These are phyloP conservation scores for Aspergillus sergii DNA, from an alignment of 2,329 filamentous ascomycete genomes.

Conservation along the genomic window DNA sequence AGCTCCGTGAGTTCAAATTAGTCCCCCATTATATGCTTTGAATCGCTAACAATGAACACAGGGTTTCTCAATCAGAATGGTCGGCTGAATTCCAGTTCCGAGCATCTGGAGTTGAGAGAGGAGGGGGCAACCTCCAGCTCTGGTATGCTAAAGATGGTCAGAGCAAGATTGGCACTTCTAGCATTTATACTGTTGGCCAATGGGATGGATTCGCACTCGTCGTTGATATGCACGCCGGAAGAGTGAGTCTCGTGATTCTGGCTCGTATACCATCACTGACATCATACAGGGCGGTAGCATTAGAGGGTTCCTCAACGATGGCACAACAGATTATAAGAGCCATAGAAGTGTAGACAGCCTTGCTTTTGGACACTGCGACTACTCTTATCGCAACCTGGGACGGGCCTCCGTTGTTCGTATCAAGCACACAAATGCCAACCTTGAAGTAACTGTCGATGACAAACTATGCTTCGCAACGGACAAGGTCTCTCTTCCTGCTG, in stretches of 20 bases:
- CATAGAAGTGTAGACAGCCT: conserved; percentile 79
- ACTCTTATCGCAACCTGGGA: conserved; percentile 88
- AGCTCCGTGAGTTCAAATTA: conserved; percentile 42
- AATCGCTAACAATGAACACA: conserved; percentile 29
- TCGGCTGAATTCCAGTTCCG: conserved; percentile 83
- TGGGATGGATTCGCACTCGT: conserved; percentile 92
- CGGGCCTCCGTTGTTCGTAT: conserved; percentile 79
- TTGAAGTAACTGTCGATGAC: conserved; percentile 81
- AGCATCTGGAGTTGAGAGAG: conserved; percentile 80
- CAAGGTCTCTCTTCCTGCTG: conserved; percentile 72
- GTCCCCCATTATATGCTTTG: neutral
- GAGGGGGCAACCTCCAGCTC: conserved; percentile 86
- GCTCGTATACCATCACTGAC: conserved; percentile 7
- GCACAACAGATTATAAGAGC: conserved; percentile 73
- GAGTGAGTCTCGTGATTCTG: conserved; percentile 39
- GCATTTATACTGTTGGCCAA: conserved; percentile 78
- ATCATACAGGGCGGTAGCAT: conserved; percentile 68
- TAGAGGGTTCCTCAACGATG: conserved; percentile 92
- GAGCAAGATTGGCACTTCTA: conserved; percentile 67
- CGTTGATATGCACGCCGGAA: conserved; percentile 78
- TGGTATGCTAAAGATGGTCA: conserved; percentile 80
- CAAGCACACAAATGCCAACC: conserved; percentile 63
- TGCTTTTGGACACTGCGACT: conserved; percentile 91
- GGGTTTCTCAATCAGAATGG: conserved; percentile 67
- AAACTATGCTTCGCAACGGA: conserved; percentile 76